Evolutionary conservation across 176 grass and related monocot species (phyloP).

Genomic region (Puccinellia tenuiflora): DNA sequence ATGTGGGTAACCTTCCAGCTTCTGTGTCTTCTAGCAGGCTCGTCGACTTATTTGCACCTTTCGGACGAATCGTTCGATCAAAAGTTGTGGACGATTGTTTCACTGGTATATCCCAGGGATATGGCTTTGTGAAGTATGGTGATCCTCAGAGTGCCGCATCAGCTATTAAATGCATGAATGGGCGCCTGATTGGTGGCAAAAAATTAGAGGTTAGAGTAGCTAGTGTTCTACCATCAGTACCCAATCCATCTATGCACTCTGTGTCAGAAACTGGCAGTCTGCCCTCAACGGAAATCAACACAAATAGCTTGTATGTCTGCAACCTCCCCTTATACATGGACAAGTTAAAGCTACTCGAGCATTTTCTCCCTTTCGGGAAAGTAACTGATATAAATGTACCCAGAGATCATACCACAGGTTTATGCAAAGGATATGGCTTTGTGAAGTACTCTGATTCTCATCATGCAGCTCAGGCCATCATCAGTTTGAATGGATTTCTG

Average conservation of each 20-base stretch:
- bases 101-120: conserved; percentile 51
- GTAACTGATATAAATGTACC: conserved; percentile 38
- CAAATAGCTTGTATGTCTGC: conserved; percentile 24
- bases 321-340: conserved; percentile 46
- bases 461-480: conserved; percentile 37
- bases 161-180: conserved; percentile 48
- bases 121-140: conserved; percentile 64
- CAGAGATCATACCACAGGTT: conserved; percentile 34
- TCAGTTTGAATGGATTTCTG: conserved; percentile 37
- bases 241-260: conserved; percentile 8
- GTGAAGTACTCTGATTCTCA: conserved; percentile 41
- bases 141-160: conserved; percentile 40
- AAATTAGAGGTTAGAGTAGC: conserved; percentile 47
- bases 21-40: conserved; percentile 42
- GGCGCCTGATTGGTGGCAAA: conserved; percentile 42
- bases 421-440: conserved; percentile 64
- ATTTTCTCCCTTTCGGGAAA: conserved; percentile 52
- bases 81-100: conserved; percentile 42
- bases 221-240: neutral
- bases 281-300: conserved; percentile 24
- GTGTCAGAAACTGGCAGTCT: conserved; percentile 9
- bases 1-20: conserved; percentile 34
- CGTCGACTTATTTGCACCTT: conserved; percentile 46
- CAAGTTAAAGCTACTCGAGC: conserved; percentile 20
- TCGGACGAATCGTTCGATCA: conserved; percentile 45